Percentiles rank a stretch among this genome's conserved stretches.
Conservation (phyloP, 352 stramenopile genomes). For the Globisporangium carolinianum region DNA sequence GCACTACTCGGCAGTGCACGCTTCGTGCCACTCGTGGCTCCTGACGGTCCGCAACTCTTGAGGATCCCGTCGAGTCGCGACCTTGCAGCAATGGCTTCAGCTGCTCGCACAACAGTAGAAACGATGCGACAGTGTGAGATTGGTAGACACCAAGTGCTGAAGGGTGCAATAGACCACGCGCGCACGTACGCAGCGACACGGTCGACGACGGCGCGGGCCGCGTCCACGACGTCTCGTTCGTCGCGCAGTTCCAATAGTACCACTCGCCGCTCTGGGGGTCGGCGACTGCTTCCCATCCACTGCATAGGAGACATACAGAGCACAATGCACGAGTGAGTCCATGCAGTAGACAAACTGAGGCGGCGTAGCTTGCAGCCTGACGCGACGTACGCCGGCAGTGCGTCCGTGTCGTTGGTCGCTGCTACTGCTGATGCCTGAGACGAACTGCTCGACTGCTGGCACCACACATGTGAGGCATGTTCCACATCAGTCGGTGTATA, state of each 20-base stretch:
- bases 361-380: too few species aligned
- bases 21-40: not conserved
- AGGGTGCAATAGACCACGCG: too few species aligned
- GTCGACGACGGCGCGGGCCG: slow-evolving; percentile 29
- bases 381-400: not conserved
- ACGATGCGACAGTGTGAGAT: not conserved
- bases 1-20: not conserved
- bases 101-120: slow-evolving; percentile 9
- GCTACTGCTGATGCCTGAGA: not conserved
- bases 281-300: slow-evolving; percentile 53
- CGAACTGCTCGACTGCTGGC: too few species aligned
- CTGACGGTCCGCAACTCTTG: slow-evolving; percentile 23
- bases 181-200: slow-evolving; percentile 42
- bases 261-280: slow-evolving; percentile 43
- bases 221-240: slow-evolving; percentile 71
- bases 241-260: slow-evolving; percentile 77
- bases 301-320: slow-evolving; percentile 13
- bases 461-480: too few species aligned
- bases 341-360: too few species aligned
- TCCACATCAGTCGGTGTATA: too few species aligned
- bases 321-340: not conserved
- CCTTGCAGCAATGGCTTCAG: slow-evolving; percentile 49
- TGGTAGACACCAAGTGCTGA: not conserved
- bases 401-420: not conserved
- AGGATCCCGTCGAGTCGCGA: slow-evolving; percentile 54